Conservation (phyloP, 805 yeast species). For the Wickerhamomyces hampshirensis region DNA sequence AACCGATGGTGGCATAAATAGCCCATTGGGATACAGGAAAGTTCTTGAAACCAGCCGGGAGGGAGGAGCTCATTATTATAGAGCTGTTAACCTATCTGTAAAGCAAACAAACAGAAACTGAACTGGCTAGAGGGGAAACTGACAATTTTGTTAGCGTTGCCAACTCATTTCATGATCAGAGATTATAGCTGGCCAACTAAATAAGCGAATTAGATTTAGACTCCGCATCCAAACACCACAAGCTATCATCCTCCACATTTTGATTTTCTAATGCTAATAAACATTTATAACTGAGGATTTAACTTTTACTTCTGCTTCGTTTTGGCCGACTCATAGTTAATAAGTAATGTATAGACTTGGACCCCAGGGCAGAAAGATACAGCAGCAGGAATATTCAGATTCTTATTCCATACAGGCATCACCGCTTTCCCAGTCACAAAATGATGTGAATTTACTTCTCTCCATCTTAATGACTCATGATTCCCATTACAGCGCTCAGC, state of each 20-base stretch:
- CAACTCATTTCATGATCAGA: too few relatives aligned
- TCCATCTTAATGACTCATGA: constrained; percentile 10
- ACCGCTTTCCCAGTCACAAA: constrained; percentile 28
- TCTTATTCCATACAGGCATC: constrained; percentile 24
- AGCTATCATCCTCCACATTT: too few relatives aligned
- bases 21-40: constrained; percentile 31
- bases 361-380: constrained; percentile 22
- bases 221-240: too few relatives aligned
- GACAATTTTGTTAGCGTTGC: too few relatives aligned
- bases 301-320: too few relatives aligned
- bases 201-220: too few relatives aligned
- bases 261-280: too few relatives aligned
- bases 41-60: constrained; percentile 33
- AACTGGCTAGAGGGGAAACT: too few relatives aligned
- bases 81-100: too few relatives aligned
- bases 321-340: too few relatives aligned
- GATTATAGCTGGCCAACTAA: too few relatives aligned
- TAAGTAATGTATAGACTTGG: constrained; percentile 24
- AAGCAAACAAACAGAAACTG: not conserved
- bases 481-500: constrained; percentile 1
- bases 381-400: constrained; percentile 25
- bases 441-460: constrained; percentile 26
- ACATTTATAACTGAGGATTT: too few relatives aligned
- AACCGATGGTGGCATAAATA: constrained; percentile 17
- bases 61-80: constrained; percentile 23